These are phyloP conservation scores for Penicillium crystallinum DNA, from an alignment of 495 filamentous ascomycete genomes.

Conservation along the genomic window DNA sequence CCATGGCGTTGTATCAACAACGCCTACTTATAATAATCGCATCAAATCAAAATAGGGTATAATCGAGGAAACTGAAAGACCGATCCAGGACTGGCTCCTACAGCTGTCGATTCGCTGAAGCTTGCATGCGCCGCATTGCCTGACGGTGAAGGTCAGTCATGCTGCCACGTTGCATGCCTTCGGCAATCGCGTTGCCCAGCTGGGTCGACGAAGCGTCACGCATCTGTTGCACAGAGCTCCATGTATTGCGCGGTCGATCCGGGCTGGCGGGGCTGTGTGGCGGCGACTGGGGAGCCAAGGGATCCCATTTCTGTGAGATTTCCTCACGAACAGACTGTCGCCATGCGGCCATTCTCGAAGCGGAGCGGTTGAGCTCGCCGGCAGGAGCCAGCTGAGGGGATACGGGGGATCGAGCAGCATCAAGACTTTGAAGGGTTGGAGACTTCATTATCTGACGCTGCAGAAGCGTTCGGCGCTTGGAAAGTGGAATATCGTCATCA, in stretches of 20 bases:
- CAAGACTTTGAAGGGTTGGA: slow-evolving; percentile 12
- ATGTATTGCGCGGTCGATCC: slow-evolving; percentile 18
- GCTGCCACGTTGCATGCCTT: slow-evolving; percentile 69
- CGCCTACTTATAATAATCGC: background rate
- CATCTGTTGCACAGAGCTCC: slow-evolving; percentile 27
- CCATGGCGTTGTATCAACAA: background rate
- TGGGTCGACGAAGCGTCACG: slow-evolving; percentile 30
- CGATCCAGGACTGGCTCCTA: slow-evolving; percentile 1
- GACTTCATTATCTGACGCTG: slow-evolving; percentile 32
- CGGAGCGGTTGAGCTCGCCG: slow-evolving; percentile 42
- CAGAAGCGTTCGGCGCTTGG: slow-evolving; percentile 54
- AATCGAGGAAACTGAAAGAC: slow-evolving; percentile 8
- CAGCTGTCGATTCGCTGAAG: slow-evolving; percentile 51
- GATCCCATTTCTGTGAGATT: slow-evolving; percentile 38
- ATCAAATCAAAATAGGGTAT: slow-evolving; percentile 14
- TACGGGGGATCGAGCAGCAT: slow-evolving; percentile 14
- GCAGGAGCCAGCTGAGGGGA: background rate
- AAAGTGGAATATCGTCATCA: slow-evolving; percentile 68
- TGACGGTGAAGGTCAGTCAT: slow-evolving; percentile 76
- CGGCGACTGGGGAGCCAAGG: slow-evolving; percentile 20
- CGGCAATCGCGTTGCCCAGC: slow-evolving; percentile 54
- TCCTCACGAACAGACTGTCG: slow-evolving; percentile 66
- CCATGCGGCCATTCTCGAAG: slow-evolving; percentile 68
- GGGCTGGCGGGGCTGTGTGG: slow-evolving; percentile 7
- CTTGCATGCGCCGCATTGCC: slow-evolving; percentile 80